Conservation (phyloP, 257 asterid species). For the Anisodus acutangulus region DNA sequence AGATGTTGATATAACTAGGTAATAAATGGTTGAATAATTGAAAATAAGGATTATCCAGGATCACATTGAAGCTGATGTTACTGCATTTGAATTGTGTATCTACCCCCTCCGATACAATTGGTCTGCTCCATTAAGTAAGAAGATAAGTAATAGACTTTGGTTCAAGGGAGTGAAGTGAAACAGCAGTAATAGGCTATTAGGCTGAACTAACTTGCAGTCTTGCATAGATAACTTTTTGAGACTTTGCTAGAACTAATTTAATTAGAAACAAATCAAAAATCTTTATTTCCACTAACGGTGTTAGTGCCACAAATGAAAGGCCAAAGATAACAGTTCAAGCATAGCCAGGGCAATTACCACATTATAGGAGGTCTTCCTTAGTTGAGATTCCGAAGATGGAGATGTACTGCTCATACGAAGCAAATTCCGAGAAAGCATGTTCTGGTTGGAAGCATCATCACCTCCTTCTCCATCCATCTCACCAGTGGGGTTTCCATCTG, state of each 20-base stretch:
- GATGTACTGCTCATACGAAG: conserved; percentile 76
- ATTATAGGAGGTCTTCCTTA: conserved; percentile 56
- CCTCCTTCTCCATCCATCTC: conserved; percentile 71
- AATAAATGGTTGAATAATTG: not conserved
- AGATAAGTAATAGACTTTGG: not conserved
- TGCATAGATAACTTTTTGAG: conserved; percentile 7
- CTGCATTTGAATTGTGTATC: not conserved
- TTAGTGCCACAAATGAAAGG: conserved; percentile 20
- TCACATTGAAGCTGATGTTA: not conserved
- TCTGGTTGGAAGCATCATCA: conserved; percentile 61
- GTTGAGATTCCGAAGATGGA: conserved; percentile 84
- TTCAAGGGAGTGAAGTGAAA: not conserved
- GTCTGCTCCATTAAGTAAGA: not conserved
- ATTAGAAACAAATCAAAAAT: not conserved
- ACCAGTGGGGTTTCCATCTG: conserved; percentile 64
- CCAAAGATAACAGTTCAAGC: not conserved
- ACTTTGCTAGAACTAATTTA: not conserved
- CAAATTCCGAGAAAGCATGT: conserved; percentile 56
- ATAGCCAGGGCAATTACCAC: conserved; percentile 49
- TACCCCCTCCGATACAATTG: not conserved
- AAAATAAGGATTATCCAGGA: not conserved
- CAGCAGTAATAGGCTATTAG: not conserved
- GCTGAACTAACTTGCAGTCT: not conserved
- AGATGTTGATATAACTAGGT: not conserved
- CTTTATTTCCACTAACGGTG: not conserved